Evolutionary conservation across 1,284 basidiomycete genomes (phyloP).

Genomic region (Cutaneotrichosporon sp.): DNA sequence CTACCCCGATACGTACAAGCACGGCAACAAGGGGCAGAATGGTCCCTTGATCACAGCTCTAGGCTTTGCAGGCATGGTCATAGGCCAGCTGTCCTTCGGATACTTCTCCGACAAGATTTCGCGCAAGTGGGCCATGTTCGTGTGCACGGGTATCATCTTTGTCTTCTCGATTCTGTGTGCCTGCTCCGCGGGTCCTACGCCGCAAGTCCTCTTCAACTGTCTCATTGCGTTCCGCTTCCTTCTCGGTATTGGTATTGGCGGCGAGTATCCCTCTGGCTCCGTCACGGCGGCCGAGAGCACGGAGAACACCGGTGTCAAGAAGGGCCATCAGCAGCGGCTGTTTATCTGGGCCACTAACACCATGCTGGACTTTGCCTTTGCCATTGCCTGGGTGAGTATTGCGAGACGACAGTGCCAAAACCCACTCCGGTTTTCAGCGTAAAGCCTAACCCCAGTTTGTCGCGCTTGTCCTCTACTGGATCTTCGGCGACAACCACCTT

Average conservation of each 20-base stretch:
- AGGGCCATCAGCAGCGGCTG: constrained; percentile 75
- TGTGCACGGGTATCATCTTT: constrained; percentile 65
- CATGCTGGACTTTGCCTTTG: constrained; percentile 88
- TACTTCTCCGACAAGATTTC: constrained; percentile 72
- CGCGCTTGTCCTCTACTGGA: constrained; percentile 78
- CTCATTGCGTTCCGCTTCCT: constrained; percentile 77
- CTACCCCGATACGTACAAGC: constrained; percentile 53
- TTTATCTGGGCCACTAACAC: constrained; percentile 62
- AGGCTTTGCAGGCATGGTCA: constrained; percentile 73
- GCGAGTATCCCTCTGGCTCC: constrained; percentile 85
- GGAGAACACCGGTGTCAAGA: constrained; percentile 64
- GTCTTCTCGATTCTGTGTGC: constrained; percentile 76
- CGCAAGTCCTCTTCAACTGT: constrained; percentile 64
- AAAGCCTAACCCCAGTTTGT: constrained; percentile 63
- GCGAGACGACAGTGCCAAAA: too few relatives aligned
- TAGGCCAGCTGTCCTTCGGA: constrained; percentile 55
- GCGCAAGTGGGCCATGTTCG: constrained; percentile 11
- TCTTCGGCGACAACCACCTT: constrained; percentile 75
- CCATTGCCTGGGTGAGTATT: constrained; percentile 54
- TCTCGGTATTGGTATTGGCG: constrained; percentile 68
- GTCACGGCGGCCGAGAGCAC: constrained; percentile 90
- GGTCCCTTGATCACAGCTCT: constrained; percentile 60
- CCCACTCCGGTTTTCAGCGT: too few relatives aligned
- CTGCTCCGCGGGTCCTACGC: constrained; percentile 2
- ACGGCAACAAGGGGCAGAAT: constrained; percentile 55